phyloP scores from a whole-genome alignment of 305 asterid genomes.

The Fraxinus angustifolia region DNA sequence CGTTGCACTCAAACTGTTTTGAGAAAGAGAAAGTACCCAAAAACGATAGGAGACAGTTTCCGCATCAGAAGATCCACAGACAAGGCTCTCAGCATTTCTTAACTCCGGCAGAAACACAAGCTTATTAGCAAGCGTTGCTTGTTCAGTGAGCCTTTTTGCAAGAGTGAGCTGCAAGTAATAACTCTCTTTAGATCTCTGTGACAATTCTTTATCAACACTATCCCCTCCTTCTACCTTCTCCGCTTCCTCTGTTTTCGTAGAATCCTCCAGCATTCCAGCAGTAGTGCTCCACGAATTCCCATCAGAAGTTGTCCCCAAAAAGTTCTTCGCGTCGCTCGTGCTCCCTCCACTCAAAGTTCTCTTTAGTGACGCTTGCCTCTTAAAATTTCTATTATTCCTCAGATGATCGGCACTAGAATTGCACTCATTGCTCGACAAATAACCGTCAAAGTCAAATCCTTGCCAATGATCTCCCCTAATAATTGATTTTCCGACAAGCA shows the following conservation, averaged over 20 bases:
- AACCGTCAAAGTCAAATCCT: conserved; percentile 32
- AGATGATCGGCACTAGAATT: conserved; percentile 25
- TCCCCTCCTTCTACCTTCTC: conserved; percentile 30
- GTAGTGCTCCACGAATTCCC: conserved; percentile 59
- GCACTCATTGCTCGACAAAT: conserved; percentile 29
- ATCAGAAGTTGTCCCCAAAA: conserved; percentile 63
- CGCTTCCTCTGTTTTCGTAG: conserved; percentile 35
- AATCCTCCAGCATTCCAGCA: conserved; percentile 34
- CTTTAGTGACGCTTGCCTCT: conserved; percentile 50
- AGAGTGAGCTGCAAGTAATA: conserved; percentile 62
- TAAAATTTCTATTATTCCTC: conserved; percentile 43
- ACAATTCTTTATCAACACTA: conserved; percentile 23
- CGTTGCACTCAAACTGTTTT: background rate
- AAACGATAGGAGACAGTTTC: conserved; percentile 67
- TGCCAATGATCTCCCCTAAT: conserved; percentile 14
- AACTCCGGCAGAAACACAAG: conserved; percentile 46
- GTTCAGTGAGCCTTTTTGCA: conserved; percentile 61
- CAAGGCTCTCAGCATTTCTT: conserved; percentile 24
- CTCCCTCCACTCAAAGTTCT: conserved; percentile 66
- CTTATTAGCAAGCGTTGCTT: conserved; percentile 52
- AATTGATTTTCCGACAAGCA: conserved; percentile 12
- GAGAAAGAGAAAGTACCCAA: conserved; percentile 48
- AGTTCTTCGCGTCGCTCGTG: conserved; percentile 67
- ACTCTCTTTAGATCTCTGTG: conserved; percentile 54
- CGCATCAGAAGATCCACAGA: conserved; percentile 50